Evolutionary conservation across 2,329 filamentous ascomycete species (phyloP), one percentile per base, ranked within the genome.

Genomic region (Calonectria naviculata): DNA sequence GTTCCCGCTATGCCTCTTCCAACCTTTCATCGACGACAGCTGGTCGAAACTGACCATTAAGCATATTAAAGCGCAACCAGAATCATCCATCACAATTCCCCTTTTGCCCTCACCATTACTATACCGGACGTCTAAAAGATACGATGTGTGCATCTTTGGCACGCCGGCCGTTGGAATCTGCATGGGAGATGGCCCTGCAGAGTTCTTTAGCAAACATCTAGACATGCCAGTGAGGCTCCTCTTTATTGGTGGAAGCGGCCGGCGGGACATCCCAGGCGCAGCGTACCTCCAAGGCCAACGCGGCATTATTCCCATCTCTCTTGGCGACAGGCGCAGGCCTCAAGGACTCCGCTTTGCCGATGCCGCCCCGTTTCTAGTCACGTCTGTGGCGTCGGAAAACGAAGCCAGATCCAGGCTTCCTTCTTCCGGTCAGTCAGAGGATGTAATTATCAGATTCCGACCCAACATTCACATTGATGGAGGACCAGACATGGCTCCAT

Each of bases 401-500:
- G 61, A 64, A 49, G 42, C 42, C 13, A 44, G 31, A 36, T 34
- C 42, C 12, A 49, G 42, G 8, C 44, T 64, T 21, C 61, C 61
- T 26, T 10, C 9, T 5, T 47, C 29, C 17, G n/a, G 29, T 36
- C 61, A 64, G 24, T 47, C 42, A 26, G 61, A 49, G 21, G 61
- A 64, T 24, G 5, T 64, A 4, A 63, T 63, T 19, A 24, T 64
- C 26, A 44, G 44, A 36, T 64, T 64, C 34, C 29, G 61, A 12
- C 61, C 61, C 2, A 64, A 49, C 34, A 64, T 64, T 47, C 61
- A 64, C 44, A 64, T 64, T 29, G 61, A 64, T 38, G 42, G 41
- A 21, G 61, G 44, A 4, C 42, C 42, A 28, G 61, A 64, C 19
- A 49, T 64, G 42, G 21, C 19, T 24, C 28, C 61, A 19, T 64